Conservation (phyloP, 345 rosid genomes). For the Citrus sp. region DNA sequence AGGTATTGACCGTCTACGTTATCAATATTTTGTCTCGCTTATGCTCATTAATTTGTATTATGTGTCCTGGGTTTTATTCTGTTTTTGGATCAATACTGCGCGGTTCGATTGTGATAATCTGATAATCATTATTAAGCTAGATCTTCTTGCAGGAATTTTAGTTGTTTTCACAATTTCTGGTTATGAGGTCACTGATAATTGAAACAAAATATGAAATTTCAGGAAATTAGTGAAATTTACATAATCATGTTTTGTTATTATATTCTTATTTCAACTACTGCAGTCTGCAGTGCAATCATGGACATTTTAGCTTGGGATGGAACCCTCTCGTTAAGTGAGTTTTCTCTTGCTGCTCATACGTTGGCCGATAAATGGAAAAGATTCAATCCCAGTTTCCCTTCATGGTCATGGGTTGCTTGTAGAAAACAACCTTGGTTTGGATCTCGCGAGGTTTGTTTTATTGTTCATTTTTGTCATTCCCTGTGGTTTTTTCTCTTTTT, state of each 20-base stretch:
- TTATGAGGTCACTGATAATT: neutral
- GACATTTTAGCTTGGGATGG: conserved; percentile 49
- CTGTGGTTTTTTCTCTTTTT: neutral
- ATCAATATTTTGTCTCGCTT: neutral
- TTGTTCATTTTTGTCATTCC: neutral
- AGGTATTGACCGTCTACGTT: neutral
- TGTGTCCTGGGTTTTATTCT: neutral
- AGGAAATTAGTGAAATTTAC: neutral
- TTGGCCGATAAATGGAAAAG: conserved; percentile 56
- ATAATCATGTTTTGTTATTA: neutral
- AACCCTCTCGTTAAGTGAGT: conserved; percentile 45
- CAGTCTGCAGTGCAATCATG: conserved; percentile 14
- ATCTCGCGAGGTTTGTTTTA: conserved; percentile 33
- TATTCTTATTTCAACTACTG: neutral
- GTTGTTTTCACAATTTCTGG: neutral
- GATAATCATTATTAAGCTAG: neutral
- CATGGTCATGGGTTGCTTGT: conserved; percentile 61
- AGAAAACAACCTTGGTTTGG: conserved; percentile 28
- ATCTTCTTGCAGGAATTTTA: neutral
- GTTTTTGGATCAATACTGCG: neutral
- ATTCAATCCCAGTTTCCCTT: conserved; percentile 34
- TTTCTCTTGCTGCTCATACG: conserved; percentile 39
- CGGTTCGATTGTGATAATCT: neutral
- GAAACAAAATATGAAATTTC: neutral
- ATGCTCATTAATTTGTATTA: neutral